Conservation (phyloP, 2,329 filamentous ascomycete species). For the Penicillium sp. region DNA sequence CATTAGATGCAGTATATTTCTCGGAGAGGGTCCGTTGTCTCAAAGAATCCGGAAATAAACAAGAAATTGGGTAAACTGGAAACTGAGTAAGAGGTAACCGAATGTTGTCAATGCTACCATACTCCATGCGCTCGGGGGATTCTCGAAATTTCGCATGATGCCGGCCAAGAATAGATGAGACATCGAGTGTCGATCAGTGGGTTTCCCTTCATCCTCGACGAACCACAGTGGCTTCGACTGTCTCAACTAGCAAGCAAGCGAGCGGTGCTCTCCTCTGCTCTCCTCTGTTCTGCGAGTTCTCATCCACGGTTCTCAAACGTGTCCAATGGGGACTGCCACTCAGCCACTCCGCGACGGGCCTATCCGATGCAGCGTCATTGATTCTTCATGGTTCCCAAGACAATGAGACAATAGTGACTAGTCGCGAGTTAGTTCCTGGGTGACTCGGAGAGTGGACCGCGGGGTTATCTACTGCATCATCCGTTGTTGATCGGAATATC, state of each 20-base stretch:
- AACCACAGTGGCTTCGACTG: no score
- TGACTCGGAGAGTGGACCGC: background rate
- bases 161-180: conserved; percentile 15
- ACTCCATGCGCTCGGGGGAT: background rate
- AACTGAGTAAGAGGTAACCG: no score
- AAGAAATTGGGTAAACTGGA: no score
- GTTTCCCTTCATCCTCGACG: background rate
- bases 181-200: conserved; percentile 8
- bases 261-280: no score
- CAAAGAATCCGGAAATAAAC: background rate
- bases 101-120: conserved; percentile 1
- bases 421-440: conserved; percentile 4
- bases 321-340: background rate
- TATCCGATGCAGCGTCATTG: background rate
- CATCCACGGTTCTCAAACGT: background rate
- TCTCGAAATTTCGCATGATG: conserved; percentile 6
- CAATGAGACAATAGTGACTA: no score
- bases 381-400: no score
- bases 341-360: background rate
- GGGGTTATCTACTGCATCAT: background rate
- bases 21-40: no score
- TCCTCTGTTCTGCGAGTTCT: no score
- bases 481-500: background rate
- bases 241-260: no score
- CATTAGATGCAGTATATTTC: no score